Evolutionary conservation across 2,329 filamentous ascomycete genomes (phyloP).

Genomic region (Sporothrix protearum): DNA sequence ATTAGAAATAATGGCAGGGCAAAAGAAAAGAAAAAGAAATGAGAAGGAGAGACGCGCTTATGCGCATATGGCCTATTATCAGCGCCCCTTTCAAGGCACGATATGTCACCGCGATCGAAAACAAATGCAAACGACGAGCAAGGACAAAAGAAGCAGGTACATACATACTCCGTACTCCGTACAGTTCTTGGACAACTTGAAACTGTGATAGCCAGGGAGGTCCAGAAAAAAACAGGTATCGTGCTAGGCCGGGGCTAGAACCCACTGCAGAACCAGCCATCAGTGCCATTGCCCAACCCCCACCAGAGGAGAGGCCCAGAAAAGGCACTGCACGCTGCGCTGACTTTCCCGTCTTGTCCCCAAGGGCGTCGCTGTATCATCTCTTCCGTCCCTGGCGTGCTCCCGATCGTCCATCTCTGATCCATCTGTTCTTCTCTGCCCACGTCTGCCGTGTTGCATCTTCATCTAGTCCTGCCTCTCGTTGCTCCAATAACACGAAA

Average conservation of each 20-base stretch:
- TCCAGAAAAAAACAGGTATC: background rate
- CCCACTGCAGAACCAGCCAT: constrained; percentile 3
- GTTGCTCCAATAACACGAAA: background rate
- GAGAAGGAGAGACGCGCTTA: background rate
- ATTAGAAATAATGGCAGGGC: background rate
- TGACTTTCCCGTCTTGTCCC: constrained; percentile 2
- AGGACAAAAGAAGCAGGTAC: too few relatives aligned
- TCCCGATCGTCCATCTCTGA: background rate
- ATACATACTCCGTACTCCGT: too few relatives aligned
- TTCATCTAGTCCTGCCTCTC: background rate
- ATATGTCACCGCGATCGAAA: background rate
- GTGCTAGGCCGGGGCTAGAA: constrained; percentile 1
- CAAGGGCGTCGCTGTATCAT: constrained; percentile 10
- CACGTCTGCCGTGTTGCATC: background rate
- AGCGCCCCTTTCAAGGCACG: background rate
- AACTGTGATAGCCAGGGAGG: constrained; percentile 11
- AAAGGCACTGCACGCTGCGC: background rate
- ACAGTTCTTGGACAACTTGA: background rate
- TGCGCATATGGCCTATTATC: background rate
- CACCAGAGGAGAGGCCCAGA: background rate
- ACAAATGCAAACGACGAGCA: background rate
- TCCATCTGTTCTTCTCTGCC: background rate
- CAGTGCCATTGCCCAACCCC: background rate
- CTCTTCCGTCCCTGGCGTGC: constrained; percentile 1
- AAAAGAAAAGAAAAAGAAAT: background rate